Conservation (phyloP, 108 stramenopile species). For the Nitzschia sp. region DNA sequence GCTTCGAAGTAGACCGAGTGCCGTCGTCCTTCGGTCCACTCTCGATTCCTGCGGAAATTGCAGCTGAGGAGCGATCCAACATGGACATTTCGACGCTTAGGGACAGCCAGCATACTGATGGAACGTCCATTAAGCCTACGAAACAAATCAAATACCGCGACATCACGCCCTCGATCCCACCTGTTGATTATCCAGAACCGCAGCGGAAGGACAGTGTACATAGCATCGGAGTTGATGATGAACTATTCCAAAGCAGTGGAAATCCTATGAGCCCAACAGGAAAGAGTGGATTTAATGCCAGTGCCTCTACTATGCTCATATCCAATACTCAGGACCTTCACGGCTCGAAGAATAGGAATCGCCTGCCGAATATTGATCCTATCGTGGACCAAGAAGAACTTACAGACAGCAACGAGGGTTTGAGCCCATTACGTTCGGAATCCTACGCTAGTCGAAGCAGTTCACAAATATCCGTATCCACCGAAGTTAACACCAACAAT, state of each 20-base stretch:
- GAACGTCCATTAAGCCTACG: conserved; percentile 4
- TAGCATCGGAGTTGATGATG: conserved; percentile 10
- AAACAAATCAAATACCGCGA: not conserved
- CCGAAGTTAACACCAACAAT: conserved; percentile 12
- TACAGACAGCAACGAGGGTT: not conserved
- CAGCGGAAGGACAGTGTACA: too few species aligned
- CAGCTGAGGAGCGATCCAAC: conserved; percentile 15
- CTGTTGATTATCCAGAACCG: too few species aligned
- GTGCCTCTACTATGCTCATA: conserved; percentile 9
- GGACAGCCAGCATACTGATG: conserved; percentile 17
- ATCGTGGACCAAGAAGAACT: not conserved
- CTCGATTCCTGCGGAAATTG: conserved; percentile 8
- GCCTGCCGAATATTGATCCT: not conserved
- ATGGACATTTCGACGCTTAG: conserved; percentile 13
- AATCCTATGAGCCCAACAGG: not conserved
- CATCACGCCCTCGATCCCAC: not conserved
- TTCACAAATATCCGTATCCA: conserved; percentile 4
- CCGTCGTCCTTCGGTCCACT: conserved; percentile 12
- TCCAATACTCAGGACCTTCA: not conserved
- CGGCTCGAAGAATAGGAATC: not conserved
- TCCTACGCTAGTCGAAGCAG: not conserved
- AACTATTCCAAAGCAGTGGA: not conserved
- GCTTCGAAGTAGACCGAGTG: conserved; percentile 12
- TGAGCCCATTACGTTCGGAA: not conserved
- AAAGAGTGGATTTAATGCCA: conserved; percentile 11